Evolutionary conservation across 805 yeast species (phyloP), one percentile per base, ranked within the genome.

Genomic region (Saccharomycopsis capsularis): DNA sequence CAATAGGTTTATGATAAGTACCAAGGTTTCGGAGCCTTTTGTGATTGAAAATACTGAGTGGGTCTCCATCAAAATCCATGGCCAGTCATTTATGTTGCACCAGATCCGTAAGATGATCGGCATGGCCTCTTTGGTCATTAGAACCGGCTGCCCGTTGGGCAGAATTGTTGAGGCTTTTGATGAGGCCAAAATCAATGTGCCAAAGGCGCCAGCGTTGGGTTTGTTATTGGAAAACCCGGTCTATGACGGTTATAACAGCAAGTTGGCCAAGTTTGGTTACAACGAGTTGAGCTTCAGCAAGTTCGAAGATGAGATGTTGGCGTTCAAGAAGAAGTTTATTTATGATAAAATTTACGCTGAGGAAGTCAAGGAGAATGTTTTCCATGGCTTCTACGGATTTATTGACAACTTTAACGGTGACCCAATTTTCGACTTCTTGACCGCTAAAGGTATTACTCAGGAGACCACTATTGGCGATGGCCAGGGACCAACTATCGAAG

Each of bases 41-140:
- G 82, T 88, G 45, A 90, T 91, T 56, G 86, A 90, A 60, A 89
- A 86, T 42, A 89, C 96, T 4, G 98, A 93, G 63, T 93, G 99
- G 99, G 76, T 87, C 2, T 86, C 96, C 1, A 83, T 93, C 60
- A 90, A 91, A 69, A 87, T 93, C 56, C 99, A 93, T 64, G 99
- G 99, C 5, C 99, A 93, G 68, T 87, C 96, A 3, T 93, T 93
- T 66, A 93, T 93, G 98, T 74, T 93, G 55, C 98, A 91, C 68
- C 99, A 91, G 73, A 93, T 93, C 61, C 81, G 99, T 63, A 93
- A 93, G 63, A 93, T 93, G 98, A 87, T 93, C 52, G 91, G 96
- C 21, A 83, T 91, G 95, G 95, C 95, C 1, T 78, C 90, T 0
- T 71, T 91, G 50, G 79, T 85, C 16, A 81, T 91, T 21, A 76